Base-by-base conservation (phyloP, 2,329 filamentous ascomycete species). In the Ascochyta clinopodiicola region DNA sequence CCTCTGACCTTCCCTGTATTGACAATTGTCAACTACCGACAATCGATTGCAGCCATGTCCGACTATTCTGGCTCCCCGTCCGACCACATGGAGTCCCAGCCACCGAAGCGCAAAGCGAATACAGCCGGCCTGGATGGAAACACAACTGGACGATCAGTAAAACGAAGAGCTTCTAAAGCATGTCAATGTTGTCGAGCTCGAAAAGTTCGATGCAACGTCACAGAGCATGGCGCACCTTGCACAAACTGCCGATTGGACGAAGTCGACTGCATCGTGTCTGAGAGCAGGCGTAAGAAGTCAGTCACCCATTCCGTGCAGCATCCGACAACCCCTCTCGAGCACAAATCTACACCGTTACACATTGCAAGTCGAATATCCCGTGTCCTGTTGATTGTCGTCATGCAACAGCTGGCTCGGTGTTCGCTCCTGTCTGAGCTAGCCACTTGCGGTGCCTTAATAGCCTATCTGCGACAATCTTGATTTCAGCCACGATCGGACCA, bases 161-260 rank as follows among this genome's bases (percentile, higher is more conserved):
- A 96, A 78, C 85, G 92, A 69, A 86, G 93, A 71, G 92, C 93
- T n/a, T 92, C 92, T 9, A 90, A 94, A 66, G 93, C 93, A 17
- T 97, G 93, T 75, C 91, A 92, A 60, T 92, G 89, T 67, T 96
- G 93, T 77, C 86, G 93, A 68, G 88, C 90, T 53, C 87, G 93
- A 71, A 97, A 97, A 75, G 93, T 97, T 37, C 86, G 93, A 53
- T 97, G 93, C 80, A 93, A 97, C 79, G 92, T 96, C 52, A 92
- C 95, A 56, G 92, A 96, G 75, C 85, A 86, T 75, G 89, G 89
- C 44, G 88, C 88, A 38, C 92, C 92, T 1, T 96, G 92, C 75
- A 92, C 90, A 51, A 96, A 96, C 76, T 96, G 92, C 78, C 83
- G 90, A 61, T 85, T 90, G 79, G 89, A 92, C 75, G 87, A 90